A percentile compares a stretch with the other conserved stretches of the same genome.
Evolutionary conservation across 2,329 filamentous ascomycete species (phyloP).

Genomic region (Colletotrichum sp.): DNA sequence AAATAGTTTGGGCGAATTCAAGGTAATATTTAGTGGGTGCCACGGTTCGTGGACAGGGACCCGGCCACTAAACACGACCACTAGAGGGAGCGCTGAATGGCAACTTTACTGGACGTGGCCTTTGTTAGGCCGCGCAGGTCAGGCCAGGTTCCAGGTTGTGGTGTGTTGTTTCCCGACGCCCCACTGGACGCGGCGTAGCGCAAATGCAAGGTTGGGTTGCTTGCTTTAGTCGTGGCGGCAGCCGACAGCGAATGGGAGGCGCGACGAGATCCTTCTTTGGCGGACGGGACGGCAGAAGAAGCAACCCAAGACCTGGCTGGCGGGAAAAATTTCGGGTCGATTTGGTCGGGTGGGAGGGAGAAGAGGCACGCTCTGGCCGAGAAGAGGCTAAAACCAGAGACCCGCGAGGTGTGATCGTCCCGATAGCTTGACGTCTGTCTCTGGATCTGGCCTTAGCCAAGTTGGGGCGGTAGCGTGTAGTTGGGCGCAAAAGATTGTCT

Average conservation of each 20-base stretch:
- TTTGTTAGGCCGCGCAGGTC: conserved; percentile 3
- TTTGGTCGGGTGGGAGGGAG: not conserved
- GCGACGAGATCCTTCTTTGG: not conserved
- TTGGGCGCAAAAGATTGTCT: not conserved
- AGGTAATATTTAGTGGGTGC: conserved; percentile 12
- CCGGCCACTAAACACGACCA: not conserved
- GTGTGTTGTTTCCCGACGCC: conserved; percentile 8
- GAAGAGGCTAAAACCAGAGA: not conserved
- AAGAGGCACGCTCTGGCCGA: not conserved
- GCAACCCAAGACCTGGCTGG: not conserved
- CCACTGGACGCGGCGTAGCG: conserved; percentile 6
- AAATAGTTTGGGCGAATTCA: not conserved
- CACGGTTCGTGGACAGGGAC: conserved; percentile 4
- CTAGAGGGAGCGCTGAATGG: conserved; percentile 4
- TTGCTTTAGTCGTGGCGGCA: conserved; percentile 1
- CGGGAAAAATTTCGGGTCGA: conserved; percentile 5
- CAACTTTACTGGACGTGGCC: conserved; percentile 8
- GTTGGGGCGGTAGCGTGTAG: not conserved
- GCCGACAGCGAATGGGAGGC: conserved; percentile 4
- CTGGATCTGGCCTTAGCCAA: not conserved
- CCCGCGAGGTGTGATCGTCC: conserved; percentile 12
- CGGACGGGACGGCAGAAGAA: not conserved
- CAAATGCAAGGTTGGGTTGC: conserved; percentile 4
- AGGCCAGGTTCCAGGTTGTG: conserved; percentile 17
- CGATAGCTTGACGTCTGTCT: not conserved